These are phyloP conservation scores for Yamadazyma spencermartinsiae DNA, from an alignment of 1,139 yeast genomes.

Conservation along the genomic window DNA sequence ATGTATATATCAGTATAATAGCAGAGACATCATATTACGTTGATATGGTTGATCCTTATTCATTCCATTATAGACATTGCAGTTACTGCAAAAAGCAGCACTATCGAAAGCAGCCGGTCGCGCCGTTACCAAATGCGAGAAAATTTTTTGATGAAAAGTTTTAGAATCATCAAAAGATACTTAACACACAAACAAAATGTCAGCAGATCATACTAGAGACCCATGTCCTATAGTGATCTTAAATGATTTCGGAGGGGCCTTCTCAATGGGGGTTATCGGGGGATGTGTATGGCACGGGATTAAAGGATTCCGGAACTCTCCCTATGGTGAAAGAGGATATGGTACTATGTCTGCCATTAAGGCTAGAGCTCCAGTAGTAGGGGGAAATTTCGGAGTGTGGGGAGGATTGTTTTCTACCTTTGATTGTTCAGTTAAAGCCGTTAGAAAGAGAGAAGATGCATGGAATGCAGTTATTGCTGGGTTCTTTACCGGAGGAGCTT, in stretches of 20 bases:
- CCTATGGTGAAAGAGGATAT: constrained; percentile 88
- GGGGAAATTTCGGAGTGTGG: constrained; percentile 99
- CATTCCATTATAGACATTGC: too few relatives aligned
- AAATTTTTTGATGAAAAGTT: too few relatives aligned
- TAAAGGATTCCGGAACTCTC: constrained; percentile 97
- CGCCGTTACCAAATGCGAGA: too few relatives aligned
- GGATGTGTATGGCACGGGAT: constrained; percentile 99
- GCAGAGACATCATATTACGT: too few relatives aligned
- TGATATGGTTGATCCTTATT: too few relatives aligned
- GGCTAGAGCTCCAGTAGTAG: constrained; percentile 97
- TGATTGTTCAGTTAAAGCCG: constrained; percentile 93
- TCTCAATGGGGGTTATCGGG: constrained; percentile 97
- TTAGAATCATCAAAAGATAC: not conserved
- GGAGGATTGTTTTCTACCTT: constrained; percentile 96
- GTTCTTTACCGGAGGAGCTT: constrained; percentile 96
- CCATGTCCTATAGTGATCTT: constrained; percentile 97
- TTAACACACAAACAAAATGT: constrained; percentile 40
- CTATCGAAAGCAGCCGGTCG: too few relatives aligned
- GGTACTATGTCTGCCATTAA: constrained; percentile 91
- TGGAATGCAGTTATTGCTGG: constrained; percentile 99
- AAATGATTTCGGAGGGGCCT: constrained; percentile 98
- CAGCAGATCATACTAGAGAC: constrained; percentile 98
- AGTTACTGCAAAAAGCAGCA: too few relatives aligned
- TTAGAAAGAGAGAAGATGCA: constrained; percentile 97
- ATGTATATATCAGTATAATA: too few relatives aligned